Conservation (phyloP, 306 rosid genomes). For the Cicer yamashitae region DNA sequence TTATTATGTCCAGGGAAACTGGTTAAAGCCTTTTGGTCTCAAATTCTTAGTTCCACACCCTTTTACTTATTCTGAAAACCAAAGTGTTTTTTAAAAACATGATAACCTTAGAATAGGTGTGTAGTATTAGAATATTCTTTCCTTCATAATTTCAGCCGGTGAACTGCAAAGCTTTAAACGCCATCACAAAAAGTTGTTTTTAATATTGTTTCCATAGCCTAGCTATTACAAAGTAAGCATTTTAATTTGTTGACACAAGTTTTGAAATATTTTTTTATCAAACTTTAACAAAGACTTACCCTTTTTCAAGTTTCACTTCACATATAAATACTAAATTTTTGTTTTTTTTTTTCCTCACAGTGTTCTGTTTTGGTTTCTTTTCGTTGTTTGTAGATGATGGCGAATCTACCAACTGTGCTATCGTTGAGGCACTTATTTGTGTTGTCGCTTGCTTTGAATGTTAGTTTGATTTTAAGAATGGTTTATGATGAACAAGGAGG, state of each 20-base stretch:
- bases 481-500: slow-evolving; percentile 46
- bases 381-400: slow-evolving; percentile 50
- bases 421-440: slow-evolving; percentile 63
- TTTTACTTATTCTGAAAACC: background rate
- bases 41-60: slow-evolving; percentile 9
- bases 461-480: slow-evolving; percentile 58
- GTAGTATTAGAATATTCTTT: slow-evolving; percentile 2
- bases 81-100: background rate
- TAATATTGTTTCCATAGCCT: background rate
- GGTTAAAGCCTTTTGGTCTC: background rate
- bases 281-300: background rate
- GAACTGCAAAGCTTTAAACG: background rate
- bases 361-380: slow-evolving; percentile 35
- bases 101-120: background rate
- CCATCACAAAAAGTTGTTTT: slow-evolving; percentile 1
- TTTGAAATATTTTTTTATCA: background rate
- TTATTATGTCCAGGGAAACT: background rate
- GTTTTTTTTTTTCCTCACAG: background rate
- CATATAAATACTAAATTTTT: background rate
- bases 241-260: background rate
- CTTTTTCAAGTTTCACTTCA: slow-evolving; percentile 6
- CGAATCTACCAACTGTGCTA: slow-evolving; percentile 36
- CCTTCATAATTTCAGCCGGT: background rate
- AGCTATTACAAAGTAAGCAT: background rate
- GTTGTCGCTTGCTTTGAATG: slow-evolving; percentile 73